These are phyloP conservation scores for Eragrostis nindensis DNA, from an alignment of 176 grass and related monocot species.

Conservation along the genomic window DNA sequence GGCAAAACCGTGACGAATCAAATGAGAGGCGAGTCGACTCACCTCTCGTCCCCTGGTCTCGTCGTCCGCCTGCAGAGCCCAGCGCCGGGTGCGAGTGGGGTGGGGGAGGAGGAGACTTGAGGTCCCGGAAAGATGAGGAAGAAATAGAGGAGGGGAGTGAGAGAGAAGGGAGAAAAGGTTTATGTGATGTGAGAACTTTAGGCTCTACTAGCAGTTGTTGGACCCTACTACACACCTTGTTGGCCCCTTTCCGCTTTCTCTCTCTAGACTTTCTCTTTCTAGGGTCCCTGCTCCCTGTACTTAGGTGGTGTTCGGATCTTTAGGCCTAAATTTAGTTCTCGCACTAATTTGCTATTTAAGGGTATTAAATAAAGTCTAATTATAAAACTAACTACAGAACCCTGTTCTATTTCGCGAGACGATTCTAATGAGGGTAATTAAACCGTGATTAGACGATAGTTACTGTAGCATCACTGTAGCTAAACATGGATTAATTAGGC, in stretches of 20 bases:
- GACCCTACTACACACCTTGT: not conserved
- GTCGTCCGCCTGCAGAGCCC: slow-evolving; percentile 25
- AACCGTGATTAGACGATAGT: too few relatives aligned
- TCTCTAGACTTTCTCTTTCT: slow-evolving; percentile 40
- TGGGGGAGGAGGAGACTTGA: slow-evolving; percentile 30
- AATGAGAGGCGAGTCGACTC: slow-evolving; percentile 1
- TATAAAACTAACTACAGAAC: too few relatives aligned
- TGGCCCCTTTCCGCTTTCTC: not conserved
- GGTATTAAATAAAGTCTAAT: too few relatives aligned
- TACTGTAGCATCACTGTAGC: too few relatives aligned
- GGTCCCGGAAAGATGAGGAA: slow-evolving; percentile 40
- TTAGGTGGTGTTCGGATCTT: too few relatives aligned
- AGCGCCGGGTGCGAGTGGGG: slow-evolving; percentile 10
- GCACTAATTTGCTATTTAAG: too few relatives aligned
- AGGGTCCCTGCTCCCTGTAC: slow-evolving; percentile 15
- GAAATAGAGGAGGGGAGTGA: slow-evolving; percentile 12
- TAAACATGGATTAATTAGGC: too few relatives aligned
- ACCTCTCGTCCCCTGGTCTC: not conserved
- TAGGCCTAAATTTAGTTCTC: too few relatives aligned
- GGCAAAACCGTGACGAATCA: slow-evolving; percentile 13
- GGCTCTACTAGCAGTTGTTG: slow-evolving; percentile 21
- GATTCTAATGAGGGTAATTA: too few relatives aligned
- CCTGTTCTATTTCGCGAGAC: too few relatives aligned
- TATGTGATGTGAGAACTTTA: slow-evolving; percentile 45
- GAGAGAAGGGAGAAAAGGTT: slow-evolving; percentile 26